Evolutionary conservation across 2,329 filamentous ascomycete genomes (phyloP), one percentile per base, ranked within the genome.

Genomic region (Microdochium nivale): DNA sequence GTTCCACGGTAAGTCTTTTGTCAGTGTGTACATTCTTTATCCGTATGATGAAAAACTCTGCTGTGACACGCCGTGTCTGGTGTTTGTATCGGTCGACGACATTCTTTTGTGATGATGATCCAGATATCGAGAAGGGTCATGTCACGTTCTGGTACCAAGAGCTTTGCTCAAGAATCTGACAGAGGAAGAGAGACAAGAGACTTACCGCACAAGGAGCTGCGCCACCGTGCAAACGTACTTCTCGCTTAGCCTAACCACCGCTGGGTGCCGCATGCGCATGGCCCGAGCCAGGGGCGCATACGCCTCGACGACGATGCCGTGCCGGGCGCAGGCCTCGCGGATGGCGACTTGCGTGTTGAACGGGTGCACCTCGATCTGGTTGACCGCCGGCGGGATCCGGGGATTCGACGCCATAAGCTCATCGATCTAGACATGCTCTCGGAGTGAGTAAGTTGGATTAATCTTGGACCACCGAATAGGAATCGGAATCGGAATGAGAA

Each of bases 291-390:
- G 77, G 5, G 89, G 89, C 7, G 87, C 87, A 58, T 94, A 95
- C 0, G 89, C 88, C 67, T 94, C 83, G 1, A 94, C 76, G 0
- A 84, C 70, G 52, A 94, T 90, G 35, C 73, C 70, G 56, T 91
- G 72, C 54, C 79, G 70, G 52, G 80, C 74, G 61, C 88, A 88
- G 58, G 81, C 83, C 13, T 77, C 74, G 0, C 81, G 78, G 55
- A 94, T 90, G 35, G 77, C 74, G 0, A 73, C 75, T 50, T 85
- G 80, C 1, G 86, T 90, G 65, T 91, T 89, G 77, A 92, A 94
- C 0, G 87, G 88, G 55, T 92, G 87, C 1, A 91, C 78, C 65
- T 92, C 86, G 59, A 91, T 85, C 69, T 94, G 88, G 61, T 92
- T 92, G 49, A 92, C 80, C 1, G 82, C 79, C 0, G 88, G 88